Conservation (phyloP, 129 eudicot species). For the Pittosporum tobira region DNA sequence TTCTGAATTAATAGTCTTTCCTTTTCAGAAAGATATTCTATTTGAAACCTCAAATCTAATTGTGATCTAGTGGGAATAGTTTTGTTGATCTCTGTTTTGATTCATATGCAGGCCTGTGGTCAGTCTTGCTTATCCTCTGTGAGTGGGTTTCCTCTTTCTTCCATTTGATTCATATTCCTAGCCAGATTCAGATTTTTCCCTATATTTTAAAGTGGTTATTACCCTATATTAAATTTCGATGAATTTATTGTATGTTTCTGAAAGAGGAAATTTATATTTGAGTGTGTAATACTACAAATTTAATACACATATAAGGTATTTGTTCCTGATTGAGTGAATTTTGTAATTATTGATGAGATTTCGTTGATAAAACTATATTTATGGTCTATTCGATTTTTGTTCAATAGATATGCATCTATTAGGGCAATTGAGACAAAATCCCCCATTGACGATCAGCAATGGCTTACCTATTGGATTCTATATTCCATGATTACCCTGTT, state of each 20-base stretch:
- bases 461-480: slow-evolving; percentile 97
- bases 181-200: too few relatives aligned
- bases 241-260: too few relatives aligned
- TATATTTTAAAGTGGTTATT: too few relatives aligned
- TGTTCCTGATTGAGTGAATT: neutral
- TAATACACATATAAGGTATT: neutral
- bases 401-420: slow-evolving; percentile 72
- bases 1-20: neutral
- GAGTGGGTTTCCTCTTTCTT: slow-evolving; percentile 24
- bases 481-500: slow-evolving; percentile 89
- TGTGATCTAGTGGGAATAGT: neutral
- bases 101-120: slow-evolving; percentile 75
- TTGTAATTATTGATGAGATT: neutral
- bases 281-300: too few relatives aligned
- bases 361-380: neutral
- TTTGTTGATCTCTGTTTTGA: slow-evolving; percentile 14
- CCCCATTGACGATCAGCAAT: slow-evolving; percentile 69
- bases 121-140: slow-evolving; percentile 87
- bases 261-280: too few relatives aligned
- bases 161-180: too few relatives aligned
- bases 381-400: neutral
- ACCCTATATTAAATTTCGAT: too few relatives aligned
- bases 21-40: neutral
- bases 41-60: neutral
- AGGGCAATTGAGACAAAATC: slow-evolving; percentile 91